Base-by-base conservation (phyloP, 345 rosid species). In the Psidium guajava region DNA sequence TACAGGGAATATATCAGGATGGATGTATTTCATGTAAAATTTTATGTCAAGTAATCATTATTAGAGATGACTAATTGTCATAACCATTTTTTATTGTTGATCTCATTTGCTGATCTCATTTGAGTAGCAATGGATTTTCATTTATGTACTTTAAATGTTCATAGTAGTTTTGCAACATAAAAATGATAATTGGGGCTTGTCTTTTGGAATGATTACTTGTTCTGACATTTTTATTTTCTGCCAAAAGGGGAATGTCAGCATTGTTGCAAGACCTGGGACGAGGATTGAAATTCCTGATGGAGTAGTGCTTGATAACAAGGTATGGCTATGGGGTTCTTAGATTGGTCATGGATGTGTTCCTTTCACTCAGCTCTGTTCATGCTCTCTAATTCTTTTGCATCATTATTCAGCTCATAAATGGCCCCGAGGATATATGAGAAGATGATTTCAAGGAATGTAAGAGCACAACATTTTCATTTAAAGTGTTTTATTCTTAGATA, bases 251-350 rank as follows among this genome's bases (percentile, higher is more conserved):
- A 89, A 59, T 25, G 93, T 92, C 69, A 86, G 87, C 47, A 91
- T 93, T 54, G 87, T 82, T 54, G 93, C 92, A 14, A 75, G 85
- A 75, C 92, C 94, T 24, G 94, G 94, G 25, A 58, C n/a, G 52
- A 87, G 57, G 85, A 47, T 92, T 83, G 91, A 88, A 85, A 91
- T 93, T 87, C 94, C 96, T 0, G 92, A 91, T 5, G 89, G 92
- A 44, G 83, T 44, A 0, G 87, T 89, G 69, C 85, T 91, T 6
- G 90, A 91, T 83, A 83, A 92, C 84, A 87, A 88, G 92, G 96
- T 91, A 69, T 21, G 7, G 73, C n/a, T 32, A 20, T 15, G 42
- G 59, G 28, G 11, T 58, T 5, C 80, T 77, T 53, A 40, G 15
- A 6, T 59, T 53, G 8, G 8, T 4, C 24, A 59, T 15, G 18